A percentile compares a stretch with the other conserved stretches of the same genome.
Conservation (phyloP, 192 early-diverging fungal genomes). For the Podila minutissima region DNA sequence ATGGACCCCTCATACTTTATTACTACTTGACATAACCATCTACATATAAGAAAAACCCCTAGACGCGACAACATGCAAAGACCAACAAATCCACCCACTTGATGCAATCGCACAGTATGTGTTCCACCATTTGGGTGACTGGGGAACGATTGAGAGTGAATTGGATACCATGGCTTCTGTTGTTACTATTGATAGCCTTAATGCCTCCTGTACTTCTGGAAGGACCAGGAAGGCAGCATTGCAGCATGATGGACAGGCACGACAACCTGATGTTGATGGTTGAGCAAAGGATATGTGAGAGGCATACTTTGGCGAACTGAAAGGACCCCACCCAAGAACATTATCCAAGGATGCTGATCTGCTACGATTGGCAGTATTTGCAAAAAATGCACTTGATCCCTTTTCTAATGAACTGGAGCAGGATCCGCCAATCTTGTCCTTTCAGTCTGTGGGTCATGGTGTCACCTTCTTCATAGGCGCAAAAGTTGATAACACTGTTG, state of each 20-base stretch:
- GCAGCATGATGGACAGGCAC: constrained; percentile 19
- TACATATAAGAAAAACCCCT: no score
- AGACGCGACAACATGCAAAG: no score
- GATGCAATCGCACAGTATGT: no score
- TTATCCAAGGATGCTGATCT: constrained; percentile 9
- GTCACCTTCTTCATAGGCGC: constrained; percentile 18
- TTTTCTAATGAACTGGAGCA: constrained; percentile 11
- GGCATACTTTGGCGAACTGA: constrained; percentile 16
- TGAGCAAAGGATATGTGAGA: constrained; percentile 11
- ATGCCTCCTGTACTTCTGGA: not conserved
- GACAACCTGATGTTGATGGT: constrained; percentile 16
- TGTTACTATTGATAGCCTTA: no score
- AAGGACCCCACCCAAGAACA: constrained; percentile 16
- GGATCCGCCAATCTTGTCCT: constrained; percentile 12
- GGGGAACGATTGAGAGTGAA: no score
- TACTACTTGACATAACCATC: no score
- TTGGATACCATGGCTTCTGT: no score
- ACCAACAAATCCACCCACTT: no score
- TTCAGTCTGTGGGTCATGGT: constrained; percentile 9
- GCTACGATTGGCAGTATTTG: constrained; percentile 16
- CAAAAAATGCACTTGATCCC: constrained; percentile 15
- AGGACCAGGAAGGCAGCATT: constrained; percentile 16
- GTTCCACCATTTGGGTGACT: no score
- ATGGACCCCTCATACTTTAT: no score
- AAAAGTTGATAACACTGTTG: constrained; percentile 12